A percentile compares a stretch with the other conserved stretches of the same genome.
Conservation (phyloP, 1,139 yeast species). For the Blastobotrys proliferans region DNA sequence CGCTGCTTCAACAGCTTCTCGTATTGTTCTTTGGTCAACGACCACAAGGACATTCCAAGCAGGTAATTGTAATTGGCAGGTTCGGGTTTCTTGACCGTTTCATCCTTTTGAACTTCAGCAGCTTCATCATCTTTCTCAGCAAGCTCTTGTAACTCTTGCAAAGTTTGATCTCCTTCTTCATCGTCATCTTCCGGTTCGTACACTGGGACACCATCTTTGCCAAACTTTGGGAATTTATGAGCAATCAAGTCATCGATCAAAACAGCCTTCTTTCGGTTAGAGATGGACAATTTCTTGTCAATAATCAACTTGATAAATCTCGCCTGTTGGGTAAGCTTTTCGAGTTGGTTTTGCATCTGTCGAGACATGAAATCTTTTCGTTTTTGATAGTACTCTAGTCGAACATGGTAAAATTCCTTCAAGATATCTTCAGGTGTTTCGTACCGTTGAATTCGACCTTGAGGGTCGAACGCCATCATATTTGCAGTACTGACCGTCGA, state of each 20-base stretch:
- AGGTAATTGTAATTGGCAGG: constrained; percentile 38
- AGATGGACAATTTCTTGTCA: constrained; percentile 62
- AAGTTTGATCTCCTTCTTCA: constrained; percentile 33
- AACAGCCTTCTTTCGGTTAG: constrained; percentile 66
- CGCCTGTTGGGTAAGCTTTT: constrained; percentile 76
- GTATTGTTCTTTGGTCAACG: constrained; percentile 84
- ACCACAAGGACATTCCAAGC: constrained; percentile 87
- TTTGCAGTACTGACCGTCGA: constrained; percentile 68
- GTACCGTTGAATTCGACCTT: constrained; percentile 82
- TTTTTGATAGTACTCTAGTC: constrained; percentile 85
- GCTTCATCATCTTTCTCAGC: constrained; percentile 36
- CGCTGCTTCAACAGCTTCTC: constrained; percentile 71
- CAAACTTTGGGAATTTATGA: constrained; percentile 71
- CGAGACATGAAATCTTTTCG: constrained; percentile 78
- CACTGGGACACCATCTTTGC: constrained; percentile 60
- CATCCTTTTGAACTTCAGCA: constrained; percentile 38
- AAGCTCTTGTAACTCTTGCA: constrained; percentile 32
- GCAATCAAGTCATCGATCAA: constrained; percentile 61
- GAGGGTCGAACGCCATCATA: constrained; percentile 96
- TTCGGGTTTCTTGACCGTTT: constrained; percentile 35
- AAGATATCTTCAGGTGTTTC: constrained; percentile 72
- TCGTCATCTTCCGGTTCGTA: constrained; percentile 36
- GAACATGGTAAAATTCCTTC: constrained; percentile 75
- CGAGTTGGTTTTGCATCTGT: constrained; percentile 68
- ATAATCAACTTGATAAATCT: constrained; percentile 88